A percentile compares a stretch with the other conserved stretches of the same genome.
Conservation (phyloP, 2,329 filamentous ascomycete genomes). For the Pseudogymnoascus verrucosus region DNA sequence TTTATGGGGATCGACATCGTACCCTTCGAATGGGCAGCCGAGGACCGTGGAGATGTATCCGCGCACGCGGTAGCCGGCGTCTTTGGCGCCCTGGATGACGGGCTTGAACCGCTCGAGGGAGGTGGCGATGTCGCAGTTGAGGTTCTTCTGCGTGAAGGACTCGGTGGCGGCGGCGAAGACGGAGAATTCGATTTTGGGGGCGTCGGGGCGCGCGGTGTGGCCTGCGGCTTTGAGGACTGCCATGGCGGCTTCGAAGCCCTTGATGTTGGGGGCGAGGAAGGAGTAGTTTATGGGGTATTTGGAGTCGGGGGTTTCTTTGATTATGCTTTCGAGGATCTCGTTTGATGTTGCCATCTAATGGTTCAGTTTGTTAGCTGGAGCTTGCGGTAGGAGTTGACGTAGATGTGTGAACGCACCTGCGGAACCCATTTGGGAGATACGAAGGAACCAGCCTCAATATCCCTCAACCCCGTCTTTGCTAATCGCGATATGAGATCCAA, state of each 20-base stretch:
- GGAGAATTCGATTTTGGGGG: slow-evolving; percentile 57
- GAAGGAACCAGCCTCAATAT: slow-evolving; percentile 76
- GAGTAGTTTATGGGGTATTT: slow-evolving; percentile 59
- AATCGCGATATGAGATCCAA: slow-evolving; percentile 66
- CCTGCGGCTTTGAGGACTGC: slow-evolving; percentile 37
- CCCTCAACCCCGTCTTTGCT: slow-evolving; percentile 57
- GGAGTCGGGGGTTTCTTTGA: slow-evolving; percentile 48
- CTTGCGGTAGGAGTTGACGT: background rate
- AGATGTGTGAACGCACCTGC: slow-evolving; percentile 44
- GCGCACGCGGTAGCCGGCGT: slow-evolving; percentile 57
- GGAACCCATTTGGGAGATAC: slow-evolving; percentile 80
- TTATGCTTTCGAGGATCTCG: slow-evolving; percentile 62
- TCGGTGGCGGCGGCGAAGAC: slow-evolving; percentile 80
- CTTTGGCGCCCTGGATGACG: slow-evolving; percentile 62
- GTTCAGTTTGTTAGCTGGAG: slow-evolving; percentile 3
- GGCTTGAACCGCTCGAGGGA: slow-evolving; percentile 63
- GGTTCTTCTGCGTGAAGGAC: slow-evolving; percentile 70
- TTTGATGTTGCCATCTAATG: slow-evolving; percentile 69
- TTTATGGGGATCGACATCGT: slow-evolving; percentile 52
- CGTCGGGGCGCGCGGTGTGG: slow-evolving; percentile 11
- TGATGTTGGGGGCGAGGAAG: slow-evolving; percentile 71
- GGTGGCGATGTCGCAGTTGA: slow-evolving; percentile 70
- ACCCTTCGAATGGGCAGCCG: slow-evolving; percentile 68
- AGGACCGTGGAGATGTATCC: slow-evolving; percentile 77
- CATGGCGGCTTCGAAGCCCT: slow-evolving; percentile 59